Evolutionary conservation across 352 stramenopile species (phyloP).

Genomic region (Globisporangium okanoganense): DNA sequence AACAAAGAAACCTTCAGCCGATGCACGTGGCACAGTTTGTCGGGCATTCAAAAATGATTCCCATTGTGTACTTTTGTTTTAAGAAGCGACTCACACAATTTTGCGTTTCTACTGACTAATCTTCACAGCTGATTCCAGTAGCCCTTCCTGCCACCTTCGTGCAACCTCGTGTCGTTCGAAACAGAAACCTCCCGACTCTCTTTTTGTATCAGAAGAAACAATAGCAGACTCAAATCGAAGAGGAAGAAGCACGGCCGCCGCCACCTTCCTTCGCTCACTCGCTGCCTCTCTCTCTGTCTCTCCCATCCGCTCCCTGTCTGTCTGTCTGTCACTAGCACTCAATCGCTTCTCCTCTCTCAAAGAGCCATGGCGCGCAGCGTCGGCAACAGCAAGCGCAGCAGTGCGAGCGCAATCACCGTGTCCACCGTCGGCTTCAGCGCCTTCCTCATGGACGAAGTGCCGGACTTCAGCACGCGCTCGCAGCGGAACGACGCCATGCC

Average conservation of each 20-base stretch:
- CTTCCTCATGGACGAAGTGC: conserved; percentile 55
- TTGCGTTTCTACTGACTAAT: too few relatives aligned
- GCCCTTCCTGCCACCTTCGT: background rate
- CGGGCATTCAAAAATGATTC: too few relatives aligned
- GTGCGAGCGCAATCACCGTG: background rate
- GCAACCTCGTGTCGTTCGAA: background rate
- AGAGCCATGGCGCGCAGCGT: conserved; percentile 9
- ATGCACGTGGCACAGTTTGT: too few relatives aligned
- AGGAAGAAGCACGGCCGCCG: background rate
- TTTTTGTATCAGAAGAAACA: background rate
- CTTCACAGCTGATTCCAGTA: too few relatives aligned
- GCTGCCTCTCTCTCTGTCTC: conserved; percentile 1
- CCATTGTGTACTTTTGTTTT: too few relatives aligned
- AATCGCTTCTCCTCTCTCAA: background rate
- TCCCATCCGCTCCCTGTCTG: background rate
- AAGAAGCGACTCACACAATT: too few relatives aligned
- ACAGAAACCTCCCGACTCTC: background rate
- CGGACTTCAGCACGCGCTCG: conserved; percentile 21
- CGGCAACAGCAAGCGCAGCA: conserved; percentile 10
- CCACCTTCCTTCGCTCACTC: background rate
- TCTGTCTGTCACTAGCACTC: background rate
- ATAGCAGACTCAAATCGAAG: background rate
- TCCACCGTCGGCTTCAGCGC: conserved; percentile 42
- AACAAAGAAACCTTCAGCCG: too few relatives aligned
- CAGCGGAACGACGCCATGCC: conserved; percentile 18